These are phyloP conservation scores for Aspergillus diversus DNA, from an alignment of 495 filamentous ascomycete species.

Conservation along the genomic window DNA sequence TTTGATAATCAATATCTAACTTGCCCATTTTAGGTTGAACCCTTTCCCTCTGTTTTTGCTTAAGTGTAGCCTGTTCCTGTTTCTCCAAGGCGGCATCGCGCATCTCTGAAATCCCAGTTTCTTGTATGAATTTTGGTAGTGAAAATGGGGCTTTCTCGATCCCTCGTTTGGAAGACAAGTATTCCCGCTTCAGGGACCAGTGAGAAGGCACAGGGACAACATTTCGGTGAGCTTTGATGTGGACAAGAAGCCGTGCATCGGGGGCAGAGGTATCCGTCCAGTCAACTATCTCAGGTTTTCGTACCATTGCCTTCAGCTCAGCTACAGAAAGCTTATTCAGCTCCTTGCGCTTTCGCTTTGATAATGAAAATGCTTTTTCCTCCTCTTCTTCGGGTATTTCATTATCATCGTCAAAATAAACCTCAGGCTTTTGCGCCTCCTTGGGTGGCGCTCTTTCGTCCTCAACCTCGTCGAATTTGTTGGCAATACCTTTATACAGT, in stretches of 20 bases:
- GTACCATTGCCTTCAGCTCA: constrained; percentile 88
- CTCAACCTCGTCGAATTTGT: constrained; percentile 66
- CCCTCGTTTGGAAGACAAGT: constrained; percentile 92
- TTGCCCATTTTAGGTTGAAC: constrained; percentile 97
- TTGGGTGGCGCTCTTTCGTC: constrained; percentile 62
- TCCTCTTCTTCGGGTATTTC: constrained; percentile 88
- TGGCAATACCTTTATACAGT: constrained; percentile 79
- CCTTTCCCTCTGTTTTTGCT: constrained; percentile 93
- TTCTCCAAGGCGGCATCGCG: constrained; percentile 95
- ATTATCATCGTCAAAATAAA: constrained; percentile 84
- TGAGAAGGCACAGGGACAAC: constrained; percentile 92
- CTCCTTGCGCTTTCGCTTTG: constrained; percentile 92
- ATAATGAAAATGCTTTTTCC: constrained; percentile 64
- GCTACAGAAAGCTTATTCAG: constrained; percentile 91
- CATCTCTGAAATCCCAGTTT: constrained; percentile 98
- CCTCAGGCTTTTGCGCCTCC: constrained; percentile 80
- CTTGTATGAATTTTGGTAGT: constrained; percentile 94
- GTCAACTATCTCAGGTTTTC: constrained; percentile 91
- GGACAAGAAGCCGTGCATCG: constrained; percentile 86
- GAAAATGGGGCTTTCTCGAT: constrained; percentile 94
- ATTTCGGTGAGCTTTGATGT: constrained; percentile 94
- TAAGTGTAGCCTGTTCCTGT: constrained; percentile 84
- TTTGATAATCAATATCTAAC: constrained; percentile 97
- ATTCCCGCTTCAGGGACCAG: constrained; percentile 95
- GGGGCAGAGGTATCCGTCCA: constrained; percentile 96